These are phyloP conservation scores for Venturia aucupariae DNA, from an alignment of 2,329 filamentous ascomycete genomes.

Conservation along the genomic window DNA sequence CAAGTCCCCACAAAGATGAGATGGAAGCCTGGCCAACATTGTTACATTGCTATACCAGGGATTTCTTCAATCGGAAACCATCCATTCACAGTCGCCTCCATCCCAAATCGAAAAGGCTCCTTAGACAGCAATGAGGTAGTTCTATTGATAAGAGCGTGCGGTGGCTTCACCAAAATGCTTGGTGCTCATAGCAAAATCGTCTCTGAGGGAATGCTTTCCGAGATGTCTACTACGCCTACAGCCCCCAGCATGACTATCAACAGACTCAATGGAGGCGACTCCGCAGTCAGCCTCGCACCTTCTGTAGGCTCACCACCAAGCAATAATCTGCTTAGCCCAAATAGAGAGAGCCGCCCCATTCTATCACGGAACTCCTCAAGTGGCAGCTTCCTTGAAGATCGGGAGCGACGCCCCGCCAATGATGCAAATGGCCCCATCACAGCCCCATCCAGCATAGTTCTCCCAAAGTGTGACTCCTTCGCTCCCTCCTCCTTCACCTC, in stretches of 20 bases:
- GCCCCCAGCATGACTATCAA: neutral
- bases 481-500: neutral
- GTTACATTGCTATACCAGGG: constrained; percentile 13
- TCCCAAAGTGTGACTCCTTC: neutral
- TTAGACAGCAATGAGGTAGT: constrained; percentile 11
- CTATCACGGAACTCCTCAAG: neutral
- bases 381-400: neutral
- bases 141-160: constrained; percentile 11
- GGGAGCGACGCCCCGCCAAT: neutral
- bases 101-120: neutral
- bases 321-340: neutral
- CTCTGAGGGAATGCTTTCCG: neutral
- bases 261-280: neutral
- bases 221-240: neutral
- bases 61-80: constrained; percentile 12
- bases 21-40: constrained; percentile 14
- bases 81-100: constrained; percentile 14
- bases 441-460: neutral
- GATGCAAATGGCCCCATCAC: neutral
- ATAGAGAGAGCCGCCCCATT: neutral
- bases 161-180: constrained; percentile 14
- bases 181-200: neutral
- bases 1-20: constrained; percentile 2
- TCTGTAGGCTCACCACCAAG: neutral
- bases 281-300: neutral